Evolutionary conservation across 2,329 filamentous ascomycete species (phyloP).

Genomic region (Niveomyces coronatus): DNA sequence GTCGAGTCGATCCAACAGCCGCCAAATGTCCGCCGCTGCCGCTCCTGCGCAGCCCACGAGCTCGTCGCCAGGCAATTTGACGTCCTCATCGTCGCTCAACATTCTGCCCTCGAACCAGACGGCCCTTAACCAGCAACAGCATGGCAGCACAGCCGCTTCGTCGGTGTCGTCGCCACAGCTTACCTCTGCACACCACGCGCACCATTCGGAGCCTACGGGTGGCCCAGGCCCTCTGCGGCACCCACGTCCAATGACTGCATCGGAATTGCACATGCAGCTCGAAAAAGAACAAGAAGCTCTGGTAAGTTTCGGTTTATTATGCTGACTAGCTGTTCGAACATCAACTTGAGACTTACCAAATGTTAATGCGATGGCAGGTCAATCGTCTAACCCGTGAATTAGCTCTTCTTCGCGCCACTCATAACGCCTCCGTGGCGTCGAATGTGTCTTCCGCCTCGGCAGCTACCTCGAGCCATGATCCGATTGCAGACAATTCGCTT

Average conservation of each 20-base stretch:
- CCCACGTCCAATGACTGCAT: slow-evolving; percentile 75
- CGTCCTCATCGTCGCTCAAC: slow-evolving; percentile 37
- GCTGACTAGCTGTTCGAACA: not conserved
- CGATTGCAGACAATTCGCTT: slow-evolving; percentile 38
- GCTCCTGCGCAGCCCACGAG: slow-evolving; percentile 11
- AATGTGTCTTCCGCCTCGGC: slow-evolving; percentile 54
- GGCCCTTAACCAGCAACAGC: slow-evolving; percentile 27
- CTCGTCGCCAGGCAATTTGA: slow-evolving; percentile 8
- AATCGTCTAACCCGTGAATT: slow-evolving; percentile 90
- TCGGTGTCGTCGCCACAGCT: slow-evolving; percentile 22
- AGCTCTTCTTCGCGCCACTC: slow-evolving; percentile 62
- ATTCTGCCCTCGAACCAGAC: slow-evolving; percentile 48
- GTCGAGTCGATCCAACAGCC: slow-evolving; percentile 29
- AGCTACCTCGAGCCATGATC: slow-evolving; percentile 39
- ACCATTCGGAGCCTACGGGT: slow-evolving; percentile 30
- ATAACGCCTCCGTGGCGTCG: slow-evolving; percentile 56
- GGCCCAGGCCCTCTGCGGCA: slow-evolving; percentile 71
- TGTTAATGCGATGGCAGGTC: no score
- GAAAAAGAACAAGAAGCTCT: slow-evolving; percentile 95
- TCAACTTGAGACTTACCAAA: no score
- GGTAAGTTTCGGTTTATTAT: slow-evolving; percentile 40
- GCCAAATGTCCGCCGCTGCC: slow-evolving; percentile 32
- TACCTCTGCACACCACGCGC: slow-evolving; percentile 12
- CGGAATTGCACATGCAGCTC: slow-evolving; percentile 78
- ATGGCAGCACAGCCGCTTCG: slow-evolving; percentile 17